These are phyloP conservation scores for Martensiomyces pterosporus DNA, from an alignment of 192 early-diverging fungal genomes.

Conservation along the genomic window DNA sequence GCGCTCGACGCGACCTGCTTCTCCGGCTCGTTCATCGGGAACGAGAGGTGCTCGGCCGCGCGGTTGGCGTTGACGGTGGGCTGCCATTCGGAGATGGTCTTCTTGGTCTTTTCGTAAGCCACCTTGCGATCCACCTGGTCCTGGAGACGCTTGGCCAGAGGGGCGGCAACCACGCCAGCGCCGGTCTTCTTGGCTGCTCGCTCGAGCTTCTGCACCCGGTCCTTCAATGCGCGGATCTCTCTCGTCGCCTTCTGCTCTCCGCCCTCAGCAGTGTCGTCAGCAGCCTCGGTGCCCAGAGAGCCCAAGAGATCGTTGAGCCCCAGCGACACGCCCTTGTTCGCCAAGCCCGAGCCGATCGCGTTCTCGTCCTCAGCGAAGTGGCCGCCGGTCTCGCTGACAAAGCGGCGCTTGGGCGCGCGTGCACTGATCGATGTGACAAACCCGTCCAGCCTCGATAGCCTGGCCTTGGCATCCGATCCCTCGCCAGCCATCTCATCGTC, in stretches of 20 bases:
- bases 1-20: constrained; percentile 5
- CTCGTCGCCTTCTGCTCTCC: constrained; percentile 36
- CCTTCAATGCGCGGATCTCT: constrained; percentile 28
- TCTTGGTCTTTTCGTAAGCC: constrained; percentile 79
- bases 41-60: constrained; percentile 76
- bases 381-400: constrained; percentile 32
- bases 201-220: constrained; percentile 32
- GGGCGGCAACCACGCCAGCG: constrained; percentile 59
- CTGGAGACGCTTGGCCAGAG: constrained; percentile 76
- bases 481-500: constrained; percentile 30
- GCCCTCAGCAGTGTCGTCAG: constrained; percentile 46
- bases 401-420: constrained; percentile 59
- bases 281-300: constrained; percentile 56
- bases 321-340: constrained; percentile 60
- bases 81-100: constrained; percentile 82
- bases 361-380: constrained; percentile 31
- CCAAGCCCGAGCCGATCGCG: constrained; percentile 33
- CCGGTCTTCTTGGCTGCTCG: constrained; percentile 27
- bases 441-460: constrained; percentile 50
- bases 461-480: constrained; percentile 31
- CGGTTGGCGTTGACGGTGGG: constrained; percentile 77
- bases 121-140: constrained; percentile 81
- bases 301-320: constrained; percentile 72
- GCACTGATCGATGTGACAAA: constrained; percentile 64
- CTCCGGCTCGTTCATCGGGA: constrained; percentile 40